Evolutionary conservation across 306 rosid species (phyloP).

Genomic region (Fagus sylvatica): DNA sequence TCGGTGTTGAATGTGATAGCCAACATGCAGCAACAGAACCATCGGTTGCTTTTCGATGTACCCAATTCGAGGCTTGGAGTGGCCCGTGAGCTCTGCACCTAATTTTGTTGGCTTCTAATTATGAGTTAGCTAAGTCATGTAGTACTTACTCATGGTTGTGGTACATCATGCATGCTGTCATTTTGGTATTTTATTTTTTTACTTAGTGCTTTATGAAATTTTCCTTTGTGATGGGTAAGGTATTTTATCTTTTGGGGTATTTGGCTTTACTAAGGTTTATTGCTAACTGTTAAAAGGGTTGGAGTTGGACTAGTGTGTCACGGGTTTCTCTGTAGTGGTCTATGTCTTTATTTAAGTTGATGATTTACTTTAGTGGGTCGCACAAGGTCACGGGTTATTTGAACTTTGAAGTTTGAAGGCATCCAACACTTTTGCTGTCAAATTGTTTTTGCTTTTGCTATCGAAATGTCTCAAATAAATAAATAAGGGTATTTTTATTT

Average conservation of each 20-base stretch:
- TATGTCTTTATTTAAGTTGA: constrained; percentile 7
- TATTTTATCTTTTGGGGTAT: constrained; percentile 11
- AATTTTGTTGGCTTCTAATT: neutral
- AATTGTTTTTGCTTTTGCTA: neutral
- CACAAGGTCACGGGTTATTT: constrained; percentile 41
- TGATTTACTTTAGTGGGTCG: neutral
- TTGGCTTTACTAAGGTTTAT: constrained; percentile 27
- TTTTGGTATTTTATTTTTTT: neutral
- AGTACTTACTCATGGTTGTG: constrained; percentile 3
- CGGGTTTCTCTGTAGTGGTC: constrained; percentile 24
- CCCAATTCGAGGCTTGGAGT: constrained; percentile 89
- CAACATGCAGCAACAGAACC: constrained; percentile 94
- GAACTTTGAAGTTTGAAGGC: too few species aligned
- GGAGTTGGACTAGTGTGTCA: constrained; percentile 21
- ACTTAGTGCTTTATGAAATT: neutral
- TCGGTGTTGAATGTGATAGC: constrained; percentile 91
- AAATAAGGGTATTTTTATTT: neutral
- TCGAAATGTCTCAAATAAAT: neutral
- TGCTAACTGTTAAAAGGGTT: constrained; percentile 27
- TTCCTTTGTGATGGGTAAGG: constrained; percentile 10
- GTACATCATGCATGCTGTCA: constrained; percentile 13
- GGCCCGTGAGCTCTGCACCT: constrained; percentile 79
- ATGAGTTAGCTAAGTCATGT: neutral
- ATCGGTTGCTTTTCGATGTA: constrained; percentile 70
- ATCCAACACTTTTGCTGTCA: neutral